These are phyloP conservation scores for Dioscorea alata DNA, from an alignment of 106 monocot genomes.

Conservation along the genomic window DNA sequence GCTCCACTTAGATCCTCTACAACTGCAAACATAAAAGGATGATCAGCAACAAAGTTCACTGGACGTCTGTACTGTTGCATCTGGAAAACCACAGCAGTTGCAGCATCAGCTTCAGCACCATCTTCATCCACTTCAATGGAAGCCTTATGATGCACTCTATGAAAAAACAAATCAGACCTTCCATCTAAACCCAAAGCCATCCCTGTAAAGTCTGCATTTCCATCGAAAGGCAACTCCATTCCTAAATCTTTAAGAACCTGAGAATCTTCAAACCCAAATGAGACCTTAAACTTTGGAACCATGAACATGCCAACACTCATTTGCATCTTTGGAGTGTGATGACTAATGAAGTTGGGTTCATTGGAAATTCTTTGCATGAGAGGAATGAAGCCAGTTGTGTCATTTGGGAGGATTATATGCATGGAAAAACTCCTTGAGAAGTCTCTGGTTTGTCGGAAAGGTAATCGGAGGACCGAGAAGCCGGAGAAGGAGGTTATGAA, in stretches of 20 bases:
- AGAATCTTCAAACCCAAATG: conserved; percentile 18
- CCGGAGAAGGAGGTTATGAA: conserved; percentile 4
- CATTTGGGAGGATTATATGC: conserved; percentile 29
- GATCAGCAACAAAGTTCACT: background rate
- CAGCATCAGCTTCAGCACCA: background rate
- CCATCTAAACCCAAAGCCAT: conserved; percentile 1
- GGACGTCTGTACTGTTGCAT: background rate
- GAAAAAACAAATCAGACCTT: background rate
- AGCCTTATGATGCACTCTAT: conserved; percentile 16
- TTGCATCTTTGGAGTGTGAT: background rate
- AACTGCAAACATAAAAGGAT: background rate
- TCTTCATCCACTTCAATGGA: conserved; percentile 1
- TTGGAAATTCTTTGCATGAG: conserved; percentile 1
- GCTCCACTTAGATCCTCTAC: background rate
- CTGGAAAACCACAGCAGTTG: background rate
- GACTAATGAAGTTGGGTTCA: conserved; percentile 11
- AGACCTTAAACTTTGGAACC: conserved; percentile 43
- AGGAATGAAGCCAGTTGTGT: conserved; percentile 7
- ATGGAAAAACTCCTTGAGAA: conserved; percentile 15
- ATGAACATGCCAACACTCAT: conserved; percentile 12
- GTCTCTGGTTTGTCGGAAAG: conserved; percentile 5
- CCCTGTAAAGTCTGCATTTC: conserved; percentile 3
- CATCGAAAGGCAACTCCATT: conserved; percentile 6
- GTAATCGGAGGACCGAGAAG: conserved; percentile 27
- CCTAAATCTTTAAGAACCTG: conserved; percentile 3